Evolutionary conservation across 2,329 filamentous ascomycete species (phyloP).

Genomic region (Calonectria henricotiae): DNA sequence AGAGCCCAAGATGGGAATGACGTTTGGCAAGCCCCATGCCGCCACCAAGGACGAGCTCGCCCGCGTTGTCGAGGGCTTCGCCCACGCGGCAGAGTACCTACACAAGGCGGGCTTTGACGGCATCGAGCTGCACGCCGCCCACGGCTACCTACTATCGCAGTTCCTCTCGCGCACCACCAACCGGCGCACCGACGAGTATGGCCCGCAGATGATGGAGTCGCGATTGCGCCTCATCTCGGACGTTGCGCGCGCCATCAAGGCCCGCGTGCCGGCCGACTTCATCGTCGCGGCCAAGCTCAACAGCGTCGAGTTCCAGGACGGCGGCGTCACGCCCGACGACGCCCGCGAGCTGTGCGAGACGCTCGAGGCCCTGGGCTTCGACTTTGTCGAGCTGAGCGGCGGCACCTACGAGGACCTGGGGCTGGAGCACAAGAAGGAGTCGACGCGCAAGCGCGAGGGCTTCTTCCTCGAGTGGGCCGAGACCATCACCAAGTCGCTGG

Average conservation of each 20-base stretch:
- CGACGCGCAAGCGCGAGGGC: constrained; percentile 69
- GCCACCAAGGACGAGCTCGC: constrained; percentile 72
- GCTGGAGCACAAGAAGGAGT: constrained; percentile 68
- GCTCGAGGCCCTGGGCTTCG: constrained; percentile 66
- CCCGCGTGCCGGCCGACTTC: constrained; percentile 52
- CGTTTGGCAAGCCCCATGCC: constrained; percentile 67
- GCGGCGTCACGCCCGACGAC: constrained; percentile 68
- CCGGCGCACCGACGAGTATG: constrained; percentile 68
- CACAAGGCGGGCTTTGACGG: constrained; percentile 75
- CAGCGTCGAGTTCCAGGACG: constrained; percentile 70
- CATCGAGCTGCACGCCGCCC: constrained; percentile 68
- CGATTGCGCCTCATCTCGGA: constrained; percentile 64
- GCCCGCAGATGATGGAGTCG: constrained; percentile 62
- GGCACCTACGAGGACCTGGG: constrained; percentile 72
- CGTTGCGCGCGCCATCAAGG: constrained; percentile 57
- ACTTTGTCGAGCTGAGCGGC: constrained; percentile 74
- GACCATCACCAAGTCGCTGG: constrained; percentile 60
- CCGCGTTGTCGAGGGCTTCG: constrained; percentile 73
- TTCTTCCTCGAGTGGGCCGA: constrained; percentile 76
- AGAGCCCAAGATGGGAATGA: constrained; percentile 51
- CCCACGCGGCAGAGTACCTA: constrained; percentile 74
- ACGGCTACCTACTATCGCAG: constrained; percentile 70
- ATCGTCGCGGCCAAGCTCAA: constrained; percentile 73
- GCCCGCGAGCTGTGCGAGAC: constrained; percentile 64
- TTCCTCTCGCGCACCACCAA: constrained; percentile 68